Evolutionary conservation across 768 basidiomycete genomes (phyloP), one percentile per base, ranked within the genome.

Genomic region (Rhodotorula taiwanensis): DNA sequence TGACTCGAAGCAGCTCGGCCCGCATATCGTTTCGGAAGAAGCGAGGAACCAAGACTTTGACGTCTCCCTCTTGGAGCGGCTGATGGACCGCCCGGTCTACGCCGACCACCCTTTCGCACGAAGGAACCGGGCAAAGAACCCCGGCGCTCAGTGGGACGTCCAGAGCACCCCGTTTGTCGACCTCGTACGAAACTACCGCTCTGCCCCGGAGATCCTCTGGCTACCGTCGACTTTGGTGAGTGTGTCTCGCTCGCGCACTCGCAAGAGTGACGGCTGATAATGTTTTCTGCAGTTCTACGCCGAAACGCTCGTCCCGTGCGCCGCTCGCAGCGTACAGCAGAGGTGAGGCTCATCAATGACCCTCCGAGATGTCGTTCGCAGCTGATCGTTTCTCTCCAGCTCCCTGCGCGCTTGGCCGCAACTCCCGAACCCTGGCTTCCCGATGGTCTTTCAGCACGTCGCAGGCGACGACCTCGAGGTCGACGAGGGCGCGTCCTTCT

Each of bases 401-500:
- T 58, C 45, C 1, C 55, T 64, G 0, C 59, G 52, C 28, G 11
- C 44, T 8, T 78, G 76, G 76, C 43, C 58, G 0, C 56, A 28
- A 8, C 61, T 77, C 0, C 72, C 74, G 0, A 74, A 74, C 48
- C 62, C 61, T 1, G 45, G 55, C 2, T 66, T 77, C 14, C 76
- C 77, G 4, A 70, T 78, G 23, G 16, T 75, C 15, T 73, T 78
- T 47, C 51, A 69, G 16, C 67, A 75, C 31, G 56, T 70, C 30
- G 67, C 71, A 11, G 70, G 70, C 2, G 62, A 65, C 16, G 77
- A 78, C 34, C 65, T 73, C 23, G 73, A 73, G 59, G 67, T 77
- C 16, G 76, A 77, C 45, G 77, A 78, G 53, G 77, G 74, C 16
- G 63, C 73, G 23, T 72, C 72, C 31, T 75, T 75, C 74, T 74